Conservation (phyloP, 371 early-diverging fungal species). For the Rhizopus delemar region DNA sequence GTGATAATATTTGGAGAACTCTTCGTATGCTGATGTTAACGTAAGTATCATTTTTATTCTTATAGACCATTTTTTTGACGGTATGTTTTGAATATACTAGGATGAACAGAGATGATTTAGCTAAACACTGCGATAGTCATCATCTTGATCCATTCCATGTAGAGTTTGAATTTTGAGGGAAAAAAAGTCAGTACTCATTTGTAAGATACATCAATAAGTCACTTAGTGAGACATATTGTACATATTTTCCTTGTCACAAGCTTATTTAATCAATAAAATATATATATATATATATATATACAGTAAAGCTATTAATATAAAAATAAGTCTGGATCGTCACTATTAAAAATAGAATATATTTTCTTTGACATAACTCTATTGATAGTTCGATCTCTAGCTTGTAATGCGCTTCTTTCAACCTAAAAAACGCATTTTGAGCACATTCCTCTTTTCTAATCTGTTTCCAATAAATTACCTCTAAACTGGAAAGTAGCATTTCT, state of each 20-base stretch:
- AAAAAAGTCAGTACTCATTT: neutral
- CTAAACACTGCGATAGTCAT: slow-evolving; percentile 64
- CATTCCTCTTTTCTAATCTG: neutral
- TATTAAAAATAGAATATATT: slow-evolving; percentile 56
- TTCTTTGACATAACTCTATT: slow-evolving; percentile 57
- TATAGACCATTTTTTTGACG: slow-evolving; percentile 12
- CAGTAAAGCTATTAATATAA: slow-evolving; percentile 20
- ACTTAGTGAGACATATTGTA: slow-evolving; percentile 7
- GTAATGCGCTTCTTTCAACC: slow-evolving; percentile 39
- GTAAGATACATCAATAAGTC: neutral
- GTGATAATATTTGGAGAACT: slow-evolving; percentile 78
- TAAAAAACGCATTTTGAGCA: slow-evolving; percentile 7
- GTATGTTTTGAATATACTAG: slow-evolving; percentile 6
- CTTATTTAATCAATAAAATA: slow-evolving; percentile 14
- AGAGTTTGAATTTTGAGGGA: slow-evolving; percentile 75
- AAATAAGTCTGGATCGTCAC: slow-evolving; percentile 45
- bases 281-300: neutral
- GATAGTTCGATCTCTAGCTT: slow-evolving; percentile 33
- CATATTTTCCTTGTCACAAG: slow-evolving; percentile 11
- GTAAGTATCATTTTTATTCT: slow-evolving; percentile 23
- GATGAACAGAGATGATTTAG: slow-evolving; percentile 70
- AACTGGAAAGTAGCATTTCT: slow-evolving; percentile 50
- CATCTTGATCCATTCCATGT: slow-evolving; percentile 70
- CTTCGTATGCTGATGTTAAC: slow-evolving; percentile 76
- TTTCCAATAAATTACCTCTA: slow-evolving; percentile 42